phyloP scores from a whole-genome alignment of 345 rosid genomes.

The Rhizophora mangle region DNA sequence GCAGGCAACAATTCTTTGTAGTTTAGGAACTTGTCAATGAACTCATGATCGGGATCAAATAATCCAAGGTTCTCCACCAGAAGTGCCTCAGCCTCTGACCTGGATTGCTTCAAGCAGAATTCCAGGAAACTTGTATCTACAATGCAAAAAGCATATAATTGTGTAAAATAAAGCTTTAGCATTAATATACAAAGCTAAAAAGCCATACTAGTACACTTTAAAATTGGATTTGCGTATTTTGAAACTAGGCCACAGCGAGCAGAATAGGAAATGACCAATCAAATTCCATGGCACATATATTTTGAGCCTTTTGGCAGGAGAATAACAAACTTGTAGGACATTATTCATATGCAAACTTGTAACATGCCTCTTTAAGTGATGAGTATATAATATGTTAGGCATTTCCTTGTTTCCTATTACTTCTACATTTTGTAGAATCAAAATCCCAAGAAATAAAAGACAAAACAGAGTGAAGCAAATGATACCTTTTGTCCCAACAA shows the following conservation, averaged over 20 bases:
- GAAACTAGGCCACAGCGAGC: not conserved
- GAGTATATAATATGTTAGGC: too few relatives aligned
- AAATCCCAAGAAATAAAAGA: not conserved
- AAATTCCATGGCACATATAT: not conserved
- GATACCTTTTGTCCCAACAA: slow-evolving; percentile 80
- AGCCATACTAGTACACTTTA: not conserved
- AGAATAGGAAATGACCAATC: not conserved
- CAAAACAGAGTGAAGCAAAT: not conserved
- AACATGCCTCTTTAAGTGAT: not conserved
- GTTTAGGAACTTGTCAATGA: slow-evolving; percentile 90
- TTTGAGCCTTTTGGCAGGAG: not conserved
- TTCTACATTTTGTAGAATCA: too few relatives aligned
- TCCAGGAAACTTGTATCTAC: slow-evolving; percentile 89
- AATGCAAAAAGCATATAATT: not conserved
- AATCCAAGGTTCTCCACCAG: slow-evolving; percentile 73
- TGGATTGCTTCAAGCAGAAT: slow-evolving; percentile 82
- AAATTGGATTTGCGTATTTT: not conserved
- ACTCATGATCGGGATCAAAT: slow-evolving; percentile 64
- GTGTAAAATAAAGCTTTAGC: not conserved
- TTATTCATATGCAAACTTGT: not conserved
- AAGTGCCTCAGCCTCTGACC: slow-evolving; percentile 85
- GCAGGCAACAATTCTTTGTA: slow-evolving; percentile 78
- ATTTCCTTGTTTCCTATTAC: too few relatives aligned
- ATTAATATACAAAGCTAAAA: not conserved
- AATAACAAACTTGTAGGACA: not conserved